Base-by-base conservation (phyloP, 768 basidiomycete species). In the Leucocoprinus birnbaumii region DNA sequence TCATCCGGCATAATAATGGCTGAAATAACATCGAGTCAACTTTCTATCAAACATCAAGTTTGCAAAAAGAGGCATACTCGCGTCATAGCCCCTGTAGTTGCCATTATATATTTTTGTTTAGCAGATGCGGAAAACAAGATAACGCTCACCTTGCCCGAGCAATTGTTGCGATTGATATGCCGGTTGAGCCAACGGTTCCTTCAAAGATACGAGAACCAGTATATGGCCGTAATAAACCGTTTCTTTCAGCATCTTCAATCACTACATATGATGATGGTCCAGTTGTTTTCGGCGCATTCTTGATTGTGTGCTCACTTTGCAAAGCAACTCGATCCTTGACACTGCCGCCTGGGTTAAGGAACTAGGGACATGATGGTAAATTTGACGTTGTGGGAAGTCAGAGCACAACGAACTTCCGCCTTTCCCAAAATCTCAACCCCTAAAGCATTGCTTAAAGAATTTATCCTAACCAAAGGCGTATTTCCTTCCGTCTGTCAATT, bases 261-360 rank as follows among this genome's bases (percentile, higher is more conserved):
- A 98, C 96, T 98, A 65, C 47, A 52, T 13, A 16, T 13, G 6
- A 38, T 16, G 4, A 7, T 38, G 38, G 11, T 13, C n/a, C 16
- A 38, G 38, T 10, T 13, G 16, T 3, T 10, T 38, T 16, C 13
- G 9, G 3, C n/a, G 9, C 13, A 31, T 31, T 31, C 16, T 11
- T 14, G 4, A 38, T 38, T 11, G 4, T n/a, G 18, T 26, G 57
- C 83, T 57, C 64, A 97, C 95, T 92, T 68, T 85, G 82, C 57
- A 98, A 68, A 0, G 95, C 96, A n/a, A 98, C 96, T 26, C 97
- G 84, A 68, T 99, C 97, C 68, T 99, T 99, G 48, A 98, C 90
- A 51, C 95, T 98, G 38, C 97, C 97, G 22, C 96, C 96, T 1
- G 97, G 96, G 69, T 99, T 99, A 57, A 98, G 67, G 66, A 87